Evolutionary conservation across 2,329 filamentous ascomycete species (phyloP).

Genomic region (Chrysoporthe puriensis): DNA sequence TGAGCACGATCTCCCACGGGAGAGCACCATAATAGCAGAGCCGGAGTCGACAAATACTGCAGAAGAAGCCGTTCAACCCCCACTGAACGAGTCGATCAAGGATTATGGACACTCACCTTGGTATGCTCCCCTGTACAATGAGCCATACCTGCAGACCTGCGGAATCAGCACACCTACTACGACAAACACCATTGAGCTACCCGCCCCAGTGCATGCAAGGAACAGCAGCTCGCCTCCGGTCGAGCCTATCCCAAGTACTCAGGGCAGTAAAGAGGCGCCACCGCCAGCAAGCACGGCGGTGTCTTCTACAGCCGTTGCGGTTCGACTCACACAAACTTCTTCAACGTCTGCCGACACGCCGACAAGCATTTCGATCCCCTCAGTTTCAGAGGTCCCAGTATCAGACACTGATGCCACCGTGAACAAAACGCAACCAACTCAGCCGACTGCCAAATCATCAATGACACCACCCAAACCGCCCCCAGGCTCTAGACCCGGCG

Average conservation of each 20-base stretch:
- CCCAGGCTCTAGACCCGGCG: constrained; percentile 10
- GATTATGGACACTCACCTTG: constrained; percentile 35
- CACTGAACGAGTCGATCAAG: constrained; percentile 10
- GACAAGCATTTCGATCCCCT: constrained; percentile 1
- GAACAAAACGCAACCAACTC: constrained; percentile 13
- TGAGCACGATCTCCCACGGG: constrained; percentile 33
- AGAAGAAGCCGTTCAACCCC: neutral
- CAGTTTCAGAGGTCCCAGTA: neutral
- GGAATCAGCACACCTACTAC: constrained; percentile 34
- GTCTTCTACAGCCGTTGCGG: constrained; percentile 16
- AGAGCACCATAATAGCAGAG: constrained; percentile 17
- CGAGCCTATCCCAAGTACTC: constrained; percentile 10
- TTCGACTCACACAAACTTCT: neutral
- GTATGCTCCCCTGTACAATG: constrained; percentile 32
- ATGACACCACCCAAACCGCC: constrained; percentile 17
- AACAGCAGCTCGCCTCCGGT: constrained; percentile 7
- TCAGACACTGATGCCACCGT: constrained; percentile 6
- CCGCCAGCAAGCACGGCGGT: neutral
- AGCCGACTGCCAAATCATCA: constrained; percentile 20
- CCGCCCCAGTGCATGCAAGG: constrained; percentile 19
- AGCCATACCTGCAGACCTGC: constrained; percentile 32
- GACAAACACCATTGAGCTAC: constrained; percentile 32
- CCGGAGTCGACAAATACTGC: constrained; percentile 10
- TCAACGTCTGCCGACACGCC: neutral
- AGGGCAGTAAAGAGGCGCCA: neutral